Conservation (phyloP, 2,329 filamentous ascomycete genomes). For the Penicillium paneum region DNA sequence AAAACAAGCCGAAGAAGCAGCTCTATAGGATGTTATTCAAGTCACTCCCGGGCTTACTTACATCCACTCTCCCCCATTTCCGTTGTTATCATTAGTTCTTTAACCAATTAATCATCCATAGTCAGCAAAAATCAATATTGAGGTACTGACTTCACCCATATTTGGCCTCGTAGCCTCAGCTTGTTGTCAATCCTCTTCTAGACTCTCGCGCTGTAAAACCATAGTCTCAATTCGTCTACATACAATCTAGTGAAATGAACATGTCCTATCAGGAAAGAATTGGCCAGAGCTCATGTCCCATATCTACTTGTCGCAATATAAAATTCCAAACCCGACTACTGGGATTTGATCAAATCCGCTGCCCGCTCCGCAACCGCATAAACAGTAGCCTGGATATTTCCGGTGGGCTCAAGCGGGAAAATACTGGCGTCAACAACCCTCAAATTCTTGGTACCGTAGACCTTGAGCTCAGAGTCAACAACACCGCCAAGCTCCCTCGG, state of each 20-base stretch:
- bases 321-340: background rate
- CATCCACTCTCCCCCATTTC: too few species aligned
- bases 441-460: slow-evolving; percentile 31
- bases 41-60: too few species aligned
- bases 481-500: slow-evolving; percentile 28
- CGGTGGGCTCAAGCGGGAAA: slow-evolving; percentile 35
- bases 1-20: too few species aligned
- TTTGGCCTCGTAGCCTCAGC: too few species aligned
- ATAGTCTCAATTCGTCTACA: background rate
- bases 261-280: background rate
- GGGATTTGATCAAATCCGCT: slow-evolving; percentile 21
- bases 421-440: slow-evolving; percentile 38
- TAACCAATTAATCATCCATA: background rate
- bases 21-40: too few species aligned
- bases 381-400: slow-evolving; percentile 38
- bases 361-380: slow-evolving; percentile 37
- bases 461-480: slow-evolving; percentile 26
- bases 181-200: background rate
- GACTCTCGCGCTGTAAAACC: background rate
- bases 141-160: background rate
- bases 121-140: background rate
- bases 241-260: too few species aligned
- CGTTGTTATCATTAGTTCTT: background rate
- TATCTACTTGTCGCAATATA: background rate
- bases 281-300: background rate